Conservation (phyloP, 1,284 basidiomycete species). For the Pseudozyma pruni region DNA sequence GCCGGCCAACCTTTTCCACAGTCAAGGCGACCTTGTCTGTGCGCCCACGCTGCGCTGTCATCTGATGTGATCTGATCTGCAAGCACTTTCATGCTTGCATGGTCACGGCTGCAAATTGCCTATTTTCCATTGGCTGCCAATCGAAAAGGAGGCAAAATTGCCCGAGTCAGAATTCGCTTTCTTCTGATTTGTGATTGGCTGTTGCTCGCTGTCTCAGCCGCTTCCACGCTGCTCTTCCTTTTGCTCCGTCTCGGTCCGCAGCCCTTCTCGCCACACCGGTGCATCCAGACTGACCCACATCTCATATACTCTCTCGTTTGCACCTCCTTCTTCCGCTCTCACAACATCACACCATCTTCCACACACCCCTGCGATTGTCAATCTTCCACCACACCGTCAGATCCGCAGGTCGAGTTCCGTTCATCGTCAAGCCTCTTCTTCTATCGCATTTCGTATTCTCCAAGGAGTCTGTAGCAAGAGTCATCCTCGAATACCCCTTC, state of each 20-base stretch:
- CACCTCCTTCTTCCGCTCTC: background rate
- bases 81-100: background rate
- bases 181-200: conserved; percentile 22
- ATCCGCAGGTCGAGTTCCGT: conserved; percentile 38
- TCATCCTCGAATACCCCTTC: conserved; percentile 36
- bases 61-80: too few species aligned
- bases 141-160: conserved; percentile 12
- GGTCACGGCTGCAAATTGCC: conserved; percentile 1
- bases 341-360: background rate
- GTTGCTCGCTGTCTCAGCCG: too few species aligned
- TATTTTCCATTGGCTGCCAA: conserved; percentile 11
- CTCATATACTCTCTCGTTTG: background rate
- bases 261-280: conserved; percentile 1
- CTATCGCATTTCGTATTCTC: conserved; percentile 22
- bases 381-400: conserved; percentile 1
- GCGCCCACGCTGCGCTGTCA: background rate
- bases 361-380: background rate
- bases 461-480: conserved; percentile 37
- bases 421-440: conserved; percentile 27
- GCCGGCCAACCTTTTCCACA: too few species aligned
- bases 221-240: too few species aligned
- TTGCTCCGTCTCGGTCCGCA: background rate
- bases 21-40: too few species aligned
- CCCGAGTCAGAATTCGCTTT: conserved; percentile 23
- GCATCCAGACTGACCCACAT: conserved; percentile 19